Base-by-base conservation (phyloP, 2,329 filamentous ascomycete genomes). In the Stenocarpella maydis region DNA sequence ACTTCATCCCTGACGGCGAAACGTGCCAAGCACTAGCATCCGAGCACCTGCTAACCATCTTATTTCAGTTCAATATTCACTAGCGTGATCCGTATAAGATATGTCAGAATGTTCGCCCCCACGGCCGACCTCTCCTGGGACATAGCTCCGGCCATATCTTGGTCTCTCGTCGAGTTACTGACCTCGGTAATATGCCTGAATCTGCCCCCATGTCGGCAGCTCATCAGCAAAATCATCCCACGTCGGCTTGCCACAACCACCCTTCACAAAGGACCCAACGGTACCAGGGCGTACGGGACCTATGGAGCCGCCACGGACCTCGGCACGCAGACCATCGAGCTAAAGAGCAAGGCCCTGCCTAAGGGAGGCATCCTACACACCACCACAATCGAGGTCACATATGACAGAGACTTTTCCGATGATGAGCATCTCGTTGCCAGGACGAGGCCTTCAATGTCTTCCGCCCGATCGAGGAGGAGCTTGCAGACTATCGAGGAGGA, bases 71-170 rank as follows among this genome's bases (percentile, higher is more conserved):
- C 67, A 17, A 28, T 63, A 8, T 54, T 69, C 47, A 69, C 67
- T 26, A 54, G 49, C 10, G 52, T 69, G 31, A 58, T 69, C 26
- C 67, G 67, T 17, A 47, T 69, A 34, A 55, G 45, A 43, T 69
- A 69, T 39, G 67, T 69, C 21, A 43, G 41, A 12, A 64, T 34
- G 21, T 69, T 54, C n/a, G 60, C 49, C 37, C 58, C 60, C 24
- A 69, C 67, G 39, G 58, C 60, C 39, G 67, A 69, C 50, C n/a
- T 54, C 2, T 64, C 67, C 14, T 69, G 67, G 67, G 67, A 65
- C 12, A 58, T 52, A 26, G 67, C 63, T 34, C 58, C 49, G 49
- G 60, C 63, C 49, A 63, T 69, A 41, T 52, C 45, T 5, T 69
- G 67, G 67, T 69, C 67, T 39, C 37, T 69, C 26, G 43, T 69